Percentiles rank a stretch among this genome's conserved stretches.
Conservation (phyloP, 192 early-diverging fungal genomes). For the Diversispora epigaea region DNA sequence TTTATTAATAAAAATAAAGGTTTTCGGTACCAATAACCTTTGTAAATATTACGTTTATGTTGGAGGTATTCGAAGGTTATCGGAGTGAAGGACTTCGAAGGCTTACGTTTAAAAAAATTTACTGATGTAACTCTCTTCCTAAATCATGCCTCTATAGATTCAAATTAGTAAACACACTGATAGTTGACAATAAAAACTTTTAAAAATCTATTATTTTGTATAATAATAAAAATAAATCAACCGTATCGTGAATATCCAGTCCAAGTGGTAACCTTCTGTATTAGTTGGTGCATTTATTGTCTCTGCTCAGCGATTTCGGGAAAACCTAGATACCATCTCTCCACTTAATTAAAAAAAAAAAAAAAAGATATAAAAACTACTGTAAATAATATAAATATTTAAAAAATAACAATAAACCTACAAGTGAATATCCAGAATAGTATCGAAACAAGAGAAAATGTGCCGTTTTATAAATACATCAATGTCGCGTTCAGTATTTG, state of each 20-base stretch:
- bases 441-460: conserved; percentile 32
- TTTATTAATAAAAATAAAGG: too few relatives aligned
- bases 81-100: too few relatives aligned
- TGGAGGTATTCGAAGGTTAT: too few relatives aligned
- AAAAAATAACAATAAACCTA: conserved; percentile 15
- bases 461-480: conserved; percentile 32
- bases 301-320: conserved; percentile 13
- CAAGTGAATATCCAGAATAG: conserved; percentile 28
- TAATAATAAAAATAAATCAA: not conserved
- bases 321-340: conserved; percentile 23
- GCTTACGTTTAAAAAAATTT: too few relatives aligned
- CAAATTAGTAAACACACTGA: conserved; percentile 3
- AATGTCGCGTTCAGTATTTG: conserved; percentile 30
- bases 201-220: conserved; percentile 6
- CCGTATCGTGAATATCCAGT: conserved; percentile 33
- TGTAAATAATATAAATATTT: not conserved
- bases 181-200: conserved; percentile 25
- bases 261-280: conserved; percentile 25
- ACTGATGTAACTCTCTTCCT: conserved; percentile 18
- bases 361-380: conserved; percentile 7
- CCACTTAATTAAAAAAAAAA: conserved; percentile 22
- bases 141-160: conserved; percentile 29
- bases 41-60: too few relatives aligned
- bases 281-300: conserved; percentile 8
- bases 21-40: too few relatives aligned